Evolutionary conservation across 768 basidiomycete species (phyloP).

Genomic region (Austroboletus festivus): DNA sequence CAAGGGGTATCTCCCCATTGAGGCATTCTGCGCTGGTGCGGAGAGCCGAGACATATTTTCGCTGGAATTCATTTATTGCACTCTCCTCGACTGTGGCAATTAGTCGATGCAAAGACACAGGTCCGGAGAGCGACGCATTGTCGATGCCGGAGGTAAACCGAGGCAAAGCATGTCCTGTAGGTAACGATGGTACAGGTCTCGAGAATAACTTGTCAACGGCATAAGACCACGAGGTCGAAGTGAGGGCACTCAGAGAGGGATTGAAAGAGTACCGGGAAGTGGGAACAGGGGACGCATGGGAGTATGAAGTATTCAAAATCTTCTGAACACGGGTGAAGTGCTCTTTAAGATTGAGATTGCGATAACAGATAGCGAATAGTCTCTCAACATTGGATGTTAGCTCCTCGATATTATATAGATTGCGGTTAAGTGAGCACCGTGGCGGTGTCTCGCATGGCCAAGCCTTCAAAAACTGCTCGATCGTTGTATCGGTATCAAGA

Average conservation of each 20-base stretch:
- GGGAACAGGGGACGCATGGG: neutral
- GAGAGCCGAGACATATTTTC: constrained; percentile 14
- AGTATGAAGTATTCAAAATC: neutral
- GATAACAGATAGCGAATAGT: constrained; percentile 11
- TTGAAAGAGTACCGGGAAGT: neutral
- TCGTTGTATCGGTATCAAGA: constrained; percentile 1
- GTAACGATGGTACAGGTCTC: constrained; percentile 1
- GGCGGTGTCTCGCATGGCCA: constrained; percentile 21
- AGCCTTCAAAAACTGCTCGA: constrained; percentile 1
- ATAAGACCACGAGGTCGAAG: neutral
- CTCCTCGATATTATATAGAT: constrained; percentile 1
- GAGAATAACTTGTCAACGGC: neutral
- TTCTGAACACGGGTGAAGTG: constrained; percentile 3
- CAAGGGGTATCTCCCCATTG: neutral
- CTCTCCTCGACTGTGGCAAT: neutral
- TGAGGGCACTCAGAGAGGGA: neutral
- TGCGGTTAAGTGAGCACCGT: neutral
- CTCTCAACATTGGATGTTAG: neutral
- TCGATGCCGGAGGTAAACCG: neutral
- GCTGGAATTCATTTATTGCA: constrained; percentile 5
- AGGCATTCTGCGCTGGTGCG: constrained; percentile 14
- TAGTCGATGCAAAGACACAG: neutral
- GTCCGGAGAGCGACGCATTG: neutral
- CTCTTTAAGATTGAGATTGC: constrained; percentile 9
- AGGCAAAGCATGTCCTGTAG: neutral